These are phyloP conservation scores for Cladorrhinum sp. DNA, from an alignment of 2,329 filamentous ascomycete species.

Conservation along the genomic window DNA sequence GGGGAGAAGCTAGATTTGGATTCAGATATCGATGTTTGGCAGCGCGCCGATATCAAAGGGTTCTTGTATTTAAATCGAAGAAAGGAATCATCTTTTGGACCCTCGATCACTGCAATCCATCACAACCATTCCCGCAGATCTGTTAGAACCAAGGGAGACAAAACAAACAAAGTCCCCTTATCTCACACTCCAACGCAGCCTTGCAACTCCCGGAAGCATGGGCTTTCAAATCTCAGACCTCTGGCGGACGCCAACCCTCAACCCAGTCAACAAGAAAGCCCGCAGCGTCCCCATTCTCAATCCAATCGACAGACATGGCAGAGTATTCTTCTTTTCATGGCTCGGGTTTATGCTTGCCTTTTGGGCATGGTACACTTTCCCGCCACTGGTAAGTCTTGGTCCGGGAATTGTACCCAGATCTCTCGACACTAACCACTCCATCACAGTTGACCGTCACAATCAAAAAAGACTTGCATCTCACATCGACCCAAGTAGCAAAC, in stretches of 20 bases:
- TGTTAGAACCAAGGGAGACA: neutral
- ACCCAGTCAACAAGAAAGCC: slow-evolving; percentile 81
- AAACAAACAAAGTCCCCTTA: neutral
- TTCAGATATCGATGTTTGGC: neutral
- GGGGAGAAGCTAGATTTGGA: neutral
- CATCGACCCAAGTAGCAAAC: slow-evolving; percentile 70
- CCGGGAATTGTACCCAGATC: neutral
- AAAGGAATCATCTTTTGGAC: neutral
- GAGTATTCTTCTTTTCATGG: slow-evolving; percentile 89
- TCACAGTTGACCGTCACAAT: slow-evolving; percentile 68
- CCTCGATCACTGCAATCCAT: neutral
- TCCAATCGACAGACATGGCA: slow-evolving; percentile 72
- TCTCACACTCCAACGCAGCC: neutral
- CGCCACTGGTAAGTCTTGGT: slow-evolving; percentile 63
- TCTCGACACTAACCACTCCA: neutral
- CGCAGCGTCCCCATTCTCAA: slow-evolving; percentile 77
- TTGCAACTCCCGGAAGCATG: slow-evolving; percentile 12
- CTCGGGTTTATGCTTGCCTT: slow-evolving; percentile 83
- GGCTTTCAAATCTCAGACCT: slow-evolving; percentile 18
- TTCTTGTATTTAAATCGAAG: neutral
- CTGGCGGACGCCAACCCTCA: slow-evolving; percentile 45
- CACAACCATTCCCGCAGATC: neutral
- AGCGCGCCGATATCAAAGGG: neutral
- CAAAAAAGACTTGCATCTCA: slow-evolving; percentile 71
- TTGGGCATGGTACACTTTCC: slow-evolving; percentile 90